These are phyloP conservation scores for Tetracentron sinense DNA, from an alignment of 164 flowering plant genomes.

Conservation along the genomic window DNA sequence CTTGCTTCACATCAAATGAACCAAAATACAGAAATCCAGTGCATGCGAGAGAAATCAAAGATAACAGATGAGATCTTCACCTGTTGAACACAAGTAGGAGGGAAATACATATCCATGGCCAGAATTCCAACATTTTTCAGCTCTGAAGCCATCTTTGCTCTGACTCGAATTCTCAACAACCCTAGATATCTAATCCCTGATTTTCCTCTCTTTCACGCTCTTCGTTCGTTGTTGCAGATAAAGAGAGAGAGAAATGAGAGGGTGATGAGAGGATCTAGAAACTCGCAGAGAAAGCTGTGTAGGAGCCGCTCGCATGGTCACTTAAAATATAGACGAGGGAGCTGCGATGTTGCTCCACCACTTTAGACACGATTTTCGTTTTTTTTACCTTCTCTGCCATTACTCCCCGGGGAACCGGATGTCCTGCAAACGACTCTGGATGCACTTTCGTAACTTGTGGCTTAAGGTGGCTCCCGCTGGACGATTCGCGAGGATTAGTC, in stretches of 20 bases:
- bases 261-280: neutral
- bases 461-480: no score
- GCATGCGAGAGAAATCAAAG: neutral
- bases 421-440: no score
- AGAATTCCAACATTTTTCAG: conserved; percentile 74
- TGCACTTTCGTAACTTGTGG: no score
- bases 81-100: conserved; percentile 79
- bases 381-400: neutral
- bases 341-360: neutral
- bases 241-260: neutral
- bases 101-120: conserved; percentile 82
- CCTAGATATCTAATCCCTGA: neutral
- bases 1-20: no score
- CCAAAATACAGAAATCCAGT: neutral
- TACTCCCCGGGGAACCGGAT: no score
- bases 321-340: no score
- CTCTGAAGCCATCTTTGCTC: conserved; percentile 44
- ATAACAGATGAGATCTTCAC: conserved; percentile 23
- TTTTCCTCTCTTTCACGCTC: neutral
- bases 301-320: conserved; percentile 3
- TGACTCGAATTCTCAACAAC: neutral
- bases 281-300: conserved; percentile 6
- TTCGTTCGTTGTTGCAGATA: neutral
- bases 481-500: no score
- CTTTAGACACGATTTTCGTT: no score